Base-by-base conservation (phyloP, 1,139 yeast species). In the Magnusiomyces tetraspermus region DNA sequence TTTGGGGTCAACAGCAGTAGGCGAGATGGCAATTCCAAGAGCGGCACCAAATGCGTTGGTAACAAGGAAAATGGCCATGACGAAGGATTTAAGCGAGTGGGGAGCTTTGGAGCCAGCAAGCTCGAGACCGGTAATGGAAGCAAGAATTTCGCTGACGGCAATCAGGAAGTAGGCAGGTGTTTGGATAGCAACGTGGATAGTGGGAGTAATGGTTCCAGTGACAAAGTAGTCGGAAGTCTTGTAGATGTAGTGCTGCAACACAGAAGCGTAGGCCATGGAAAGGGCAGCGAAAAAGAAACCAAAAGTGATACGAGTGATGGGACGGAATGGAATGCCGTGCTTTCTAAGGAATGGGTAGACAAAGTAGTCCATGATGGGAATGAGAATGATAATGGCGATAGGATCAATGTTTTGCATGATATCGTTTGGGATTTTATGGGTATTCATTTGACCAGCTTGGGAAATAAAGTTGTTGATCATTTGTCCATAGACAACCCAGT, bases 261-360 rank as follows among this genome's bases (percentile, higher is more conserved):
- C 82, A 17, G 95, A 92, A 53, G 95, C 94, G 64, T 84, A 81
- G 37, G 81, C 77, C 82, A 85, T 84, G 42, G 95, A 77, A 44
- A 76, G 63, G 5, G 89, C 69, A 52, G 83, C 89, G 55, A 85
- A 74, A 68, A 83, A 68, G 72, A 88, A 88, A 13, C 97, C 96
- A 59, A 75, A 73, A 64, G 77, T 75, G 60, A 89, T 88, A 67
- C 86, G 80, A 56, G 88, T 76, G 61, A 86, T 80, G 44, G 96
- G 76, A 50, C 60, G 60, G 63, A 71, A 63, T 36, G 63, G 61
- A 55, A 71, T 67, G 21, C 75, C 74, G 38, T 74, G 68, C 60
- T 67, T 73, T 67, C 83, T 73, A 61, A 82, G 70, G 62, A 69
- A 68, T 44, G 86, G 87, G 64, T 80, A 82, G 38, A 80, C 57